Percentiles rank a stretch among this genome's conserved stretches.
Evolutionary conservation across 202 grass and related monocot genomes (phyloP).

Genomic region (Zoysia matrella): DNA sequence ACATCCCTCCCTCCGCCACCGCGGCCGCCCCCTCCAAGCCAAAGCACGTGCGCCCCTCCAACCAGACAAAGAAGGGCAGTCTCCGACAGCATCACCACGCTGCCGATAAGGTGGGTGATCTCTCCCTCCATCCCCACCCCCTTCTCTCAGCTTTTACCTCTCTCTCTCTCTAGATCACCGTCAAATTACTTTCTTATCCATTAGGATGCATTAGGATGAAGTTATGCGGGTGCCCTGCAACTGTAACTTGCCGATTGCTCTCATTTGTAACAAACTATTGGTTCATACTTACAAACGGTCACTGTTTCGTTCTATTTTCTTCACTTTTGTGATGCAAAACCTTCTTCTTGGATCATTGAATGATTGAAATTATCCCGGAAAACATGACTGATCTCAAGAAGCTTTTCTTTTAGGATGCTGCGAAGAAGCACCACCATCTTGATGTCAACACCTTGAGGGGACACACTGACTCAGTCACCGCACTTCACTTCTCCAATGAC

Average conservation of each 20-base stretch:
- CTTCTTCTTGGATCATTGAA: too few relatives aligned
- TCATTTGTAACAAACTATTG: too few relatives aligned
- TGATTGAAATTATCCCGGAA: too few relatives aligned
- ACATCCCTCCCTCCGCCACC: conserved; percentile 54
- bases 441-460: conserved; percentile 92
- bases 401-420: too few relatives aligned
- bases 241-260: too few relatives aligned
- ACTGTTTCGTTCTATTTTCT: too few relatives aligned
- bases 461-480: conserved; percentile 73
- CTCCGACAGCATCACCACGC: conserved; percentile 47
- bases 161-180: background rate
- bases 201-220: background rate
- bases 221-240: too few relatives aligned
- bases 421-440: conserved; percentile 73
- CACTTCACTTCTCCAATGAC: conserved; percentile 77
- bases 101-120: conserved; percentile 71
- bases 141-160: background rate
- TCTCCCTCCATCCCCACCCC: background rate
- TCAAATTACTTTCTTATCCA: background rate
- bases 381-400: too few relatives aligned
- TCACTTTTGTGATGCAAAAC: too few relatives aligned
- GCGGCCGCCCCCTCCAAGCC: conserved; percentile 43
- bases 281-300: too few relatives aligned
- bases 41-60: conserved; percentile 44
- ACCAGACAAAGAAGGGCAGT: conserved; percentile 53